Evolutionary conservation across 495 filamentous ascomycete genomes (phyloP).

Genomic region (Polyplosphaeria fusca): DNA sequence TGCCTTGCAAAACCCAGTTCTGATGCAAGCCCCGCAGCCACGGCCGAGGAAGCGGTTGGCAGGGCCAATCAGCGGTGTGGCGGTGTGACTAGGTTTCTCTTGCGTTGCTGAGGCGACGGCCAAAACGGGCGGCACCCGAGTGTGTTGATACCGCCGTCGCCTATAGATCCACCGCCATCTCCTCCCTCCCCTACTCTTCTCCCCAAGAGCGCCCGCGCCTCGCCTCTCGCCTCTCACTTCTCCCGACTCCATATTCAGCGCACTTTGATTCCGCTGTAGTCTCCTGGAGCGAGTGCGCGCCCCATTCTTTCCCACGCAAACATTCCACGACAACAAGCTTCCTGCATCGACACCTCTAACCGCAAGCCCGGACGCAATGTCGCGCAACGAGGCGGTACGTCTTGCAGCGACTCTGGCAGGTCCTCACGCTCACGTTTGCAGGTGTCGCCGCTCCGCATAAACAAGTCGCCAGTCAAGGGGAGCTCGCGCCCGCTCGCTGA

Average conservation of each 20-base stretch:
- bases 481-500: constrained; percentile 42
- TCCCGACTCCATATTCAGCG: constrained; percentile 7
- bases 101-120: background rate
- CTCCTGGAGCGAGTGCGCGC: constrained; percentile 26
- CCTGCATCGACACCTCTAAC: constrained; percentile 21
- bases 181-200: constrained; percentile 12
- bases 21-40: too few relatives aligned
- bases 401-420: background rate
- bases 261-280: constrained; percentile 13
- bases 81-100: background rate
- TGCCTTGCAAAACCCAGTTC: too few relatives aligned
- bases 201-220: constrained; percentile 21
- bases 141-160: constrained; percentile 8
- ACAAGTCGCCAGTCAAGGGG: constrained; percentile 37
- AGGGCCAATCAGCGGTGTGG: too few relatives aligned
- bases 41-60: too few relatives aligned
- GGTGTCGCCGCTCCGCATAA: constrained; percentile 45
- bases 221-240: constrained; percentile 20
- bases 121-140: background rate
- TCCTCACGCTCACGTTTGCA: constrained; percentile 29
- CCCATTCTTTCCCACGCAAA: constrained; percentile 24
- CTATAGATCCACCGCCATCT: background rate
- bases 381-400: constrained; percentile 30
- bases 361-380: constrained; percentile 10
- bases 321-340: constrained; percentile 29